Conservation (phyloP, 352 stramenopile species). For the Pythium plurisporium region DNA sequence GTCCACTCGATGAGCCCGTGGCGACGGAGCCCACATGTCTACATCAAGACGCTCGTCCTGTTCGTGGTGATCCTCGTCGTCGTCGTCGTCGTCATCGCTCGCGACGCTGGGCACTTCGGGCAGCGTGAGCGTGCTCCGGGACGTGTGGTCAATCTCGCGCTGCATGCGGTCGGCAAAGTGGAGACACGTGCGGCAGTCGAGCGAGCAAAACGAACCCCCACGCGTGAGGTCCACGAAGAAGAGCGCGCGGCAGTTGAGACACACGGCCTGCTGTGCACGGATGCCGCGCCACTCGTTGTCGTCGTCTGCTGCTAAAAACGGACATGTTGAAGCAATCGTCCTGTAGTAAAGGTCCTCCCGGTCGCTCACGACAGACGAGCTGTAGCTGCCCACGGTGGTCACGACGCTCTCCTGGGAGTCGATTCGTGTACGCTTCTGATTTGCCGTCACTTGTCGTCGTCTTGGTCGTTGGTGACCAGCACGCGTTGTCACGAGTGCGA, state of each 20-base stretch:
- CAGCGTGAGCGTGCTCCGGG: neutral
- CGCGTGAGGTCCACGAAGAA: neutral
- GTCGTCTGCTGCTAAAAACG: neutral
- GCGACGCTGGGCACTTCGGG: neutral
- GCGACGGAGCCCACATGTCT: too few species aligned
- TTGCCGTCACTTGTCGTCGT: neutral
- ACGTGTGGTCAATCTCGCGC: neutral
- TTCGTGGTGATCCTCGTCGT: neutral
- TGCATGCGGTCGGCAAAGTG: neutral
- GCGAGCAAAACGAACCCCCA: constrained; percentile 1
- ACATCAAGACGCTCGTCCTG: neutral
- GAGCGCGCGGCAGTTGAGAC: constrained; percentile 5
- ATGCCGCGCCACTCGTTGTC: neutral
- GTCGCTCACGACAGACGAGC: neutral
- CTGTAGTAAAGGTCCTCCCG: too few species aligned
- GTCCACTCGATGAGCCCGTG: too few species aligned
- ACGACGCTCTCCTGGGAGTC: neutral
- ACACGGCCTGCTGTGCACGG: constrained; percentile 1
- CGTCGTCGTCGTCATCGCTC: neutral
- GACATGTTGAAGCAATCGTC: too few species aligned
- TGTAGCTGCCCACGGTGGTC: neutral
- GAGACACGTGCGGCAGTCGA: constrained; percentile 11
- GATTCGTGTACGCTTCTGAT: neutral
- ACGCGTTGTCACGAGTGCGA: neutral
- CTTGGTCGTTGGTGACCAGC: neutral